A percentile compares a stretch with the other conserved stretches of the same genome.
phyloP scores from a whole-genome alignment of 1,284 basidiomycete species.

The Kwoniella shivajii region DNA sequence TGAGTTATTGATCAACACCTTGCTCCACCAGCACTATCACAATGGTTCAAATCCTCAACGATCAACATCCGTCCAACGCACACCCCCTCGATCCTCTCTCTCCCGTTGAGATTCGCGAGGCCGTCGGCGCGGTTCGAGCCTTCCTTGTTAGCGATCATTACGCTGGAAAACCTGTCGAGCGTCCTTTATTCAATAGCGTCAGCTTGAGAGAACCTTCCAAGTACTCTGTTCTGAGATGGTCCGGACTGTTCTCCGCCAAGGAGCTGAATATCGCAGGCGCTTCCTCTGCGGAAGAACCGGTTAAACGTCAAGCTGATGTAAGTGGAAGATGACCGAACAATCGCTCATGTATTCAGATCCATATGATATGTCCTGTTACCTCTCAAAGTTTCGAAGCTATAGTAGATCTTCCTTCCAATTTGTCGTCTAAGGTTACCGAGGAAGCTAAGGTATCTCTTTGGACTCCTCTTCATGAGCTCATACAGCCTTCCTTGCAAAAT shows the following conservation, averaged over 20 bases:
- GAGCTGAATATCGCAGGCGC: slow-evolving; percentile 30
- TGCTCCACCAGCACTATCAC: background rate
- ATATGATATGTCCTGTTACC: slow-evolving; percentile 52
- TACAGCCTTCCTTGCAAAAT: slow-evolving; percentile 56
- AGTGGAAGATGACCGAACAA: slow-evolving; percentile 16
- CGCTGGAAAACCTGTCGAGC: slow-evolving; percentile 27
- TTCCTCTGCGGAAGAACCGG: slow-evolving; percentile 11
- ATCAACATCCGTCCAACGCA: slow-evolving; percentile 11
- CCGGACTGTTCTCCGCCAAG: slow-evolving; percentile 42
- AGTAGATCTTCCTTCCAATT: slow-evolving; percentile 51
- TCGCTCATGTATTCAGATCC: slow-evolving; percentile 33
- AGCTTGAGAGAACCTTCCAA: slow-evolving; percentile 50
- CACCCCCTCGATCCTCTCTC: slow-evolving; percentile 57
- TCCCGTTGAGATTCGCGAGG: slow-evolving; percentile 45
- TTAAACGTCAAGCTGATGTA: slow-evolving; percentile 47
- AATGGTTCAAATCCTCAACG: background rate
- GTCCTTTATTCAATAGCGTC: slow-evolving; percentile 49
- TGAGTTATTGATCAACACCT: too few species aligned
- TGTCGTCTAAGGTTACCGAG: slow-evolving; percentile 25
- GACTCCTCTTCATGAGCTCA: slow-evolving; percentile 49
- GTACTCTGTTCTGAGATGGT: slow-evolving; percentile 45
- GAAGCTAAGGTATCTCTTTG: slow-evolving; percentile 40
- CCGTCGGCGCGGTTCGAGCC: slow-evolving; percentile 42
- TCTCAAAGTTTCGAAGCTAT: slow-evolving; percentile 51
- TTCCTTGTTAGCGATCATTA: slow-evolving; percentile 29